phyloP scores from a whole-genome alignment of 139 green algal genomes.

The Chlorella sp. region DNA sequence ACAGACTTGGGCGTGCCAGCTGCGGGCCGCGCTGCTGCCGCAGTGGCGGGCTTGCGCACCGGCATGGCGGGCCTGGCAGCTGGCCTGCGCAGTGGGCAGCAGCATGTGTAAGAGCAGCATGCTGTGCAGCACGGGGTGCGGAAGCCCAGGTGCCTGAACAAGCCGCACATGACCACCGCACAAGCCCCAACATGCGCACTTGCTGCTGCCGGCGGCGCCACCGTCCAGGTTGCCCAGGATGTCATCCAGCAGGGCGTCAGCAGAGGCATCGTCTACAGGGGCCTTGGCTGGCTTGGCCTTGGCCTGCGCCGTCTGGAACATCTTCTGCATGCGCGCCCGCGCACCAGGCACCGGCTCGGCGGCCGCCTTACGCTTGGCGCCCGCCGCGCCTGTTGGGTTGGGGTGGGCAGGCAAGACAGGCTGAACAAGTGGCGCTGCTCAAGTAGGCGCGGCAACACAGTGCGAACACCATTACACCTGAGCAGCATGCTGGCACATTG shows the following conservation, averaged over 20 bases:
- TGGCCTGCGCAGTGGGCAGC: not conserved
- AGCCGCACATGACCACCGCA: too few relatives aligned
- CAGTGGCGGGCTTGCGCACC: not conserved
- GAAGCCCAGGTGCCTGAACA: not conserved
- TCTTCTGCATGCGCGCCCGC: constrained; percentile 59
- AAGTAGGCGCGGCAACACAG: too few relatives aligned
- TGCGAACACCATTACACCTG: too few relatives aligned
- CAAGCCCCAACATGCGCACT: too few relatives aligned
- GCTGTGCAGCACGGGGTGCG: too few relatives aligned
- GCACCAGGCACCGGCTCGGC: constrained; percentile 39
- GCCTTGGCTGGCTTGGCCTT: constrained; percentile 33
- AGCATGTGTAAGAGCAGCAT: not conserved
- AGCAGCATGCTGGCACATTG: too few relatives aligned
- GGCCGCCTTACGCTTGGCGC: constrained; percentile 37
- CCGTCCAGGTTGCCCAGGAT: constrained; percentile 74
- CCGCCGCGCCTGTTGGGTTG: constrained; percentile 14
- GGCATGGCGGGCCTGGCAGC: not conserved
- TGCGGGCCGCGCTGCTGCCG: not conserved
- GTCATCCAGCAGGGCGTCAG: constrained; percentile 84
- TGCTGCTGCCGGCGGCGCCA: not conserved
- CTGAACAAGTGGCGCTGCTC: too few relatives aligned
- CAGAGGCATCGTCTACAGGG: constrained; percentile 41
- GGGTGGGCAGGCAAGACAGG: too few relatives aligned
- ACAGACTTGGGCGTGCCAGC: constrained; percentile 30
- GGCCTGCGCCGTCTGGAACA: constrained; percentile 61